phyloP scores from a whole-genome alignment of 129 eudicot genomes.

The Tanacetum coccineum region DNA sequence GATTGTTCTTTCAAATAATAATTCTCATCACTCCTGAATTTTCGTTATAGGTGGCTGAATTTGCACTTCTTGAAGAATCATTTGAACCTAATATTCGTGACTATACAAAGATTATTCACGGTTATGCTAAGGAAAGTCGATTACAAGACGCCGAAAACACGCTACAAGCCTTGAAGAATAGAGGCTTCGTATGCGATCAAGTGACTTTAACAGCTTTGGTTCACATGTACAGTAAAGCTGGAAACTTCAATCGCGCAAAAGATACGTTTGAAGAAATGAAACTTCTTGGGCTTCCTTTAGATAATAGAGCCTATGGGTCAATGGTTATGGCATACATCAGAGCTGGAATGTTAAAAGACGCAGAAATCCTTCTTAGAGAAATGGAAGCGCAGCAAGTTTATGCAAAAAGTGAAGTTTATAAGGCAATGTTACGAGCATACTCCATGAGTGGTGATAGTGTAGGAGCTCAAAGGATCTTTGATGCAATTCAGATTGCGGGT shows the following conservation, averaged over 20 bases:
- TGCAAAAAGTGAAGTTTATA: slow-evolving; percentile 87
- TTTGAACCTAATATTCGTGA: slow-evolving; percentile 87
- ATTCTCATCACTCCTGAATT: background rate
- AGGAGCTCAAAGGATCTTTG: slow-evolving; percentile 87
- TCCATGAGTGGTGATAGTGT: slow-evolving; percentile 78
- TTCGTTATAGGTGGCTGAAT: slow-evolving; percentile 55
- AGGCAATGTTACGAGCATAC: slow-evolving; percentile 80
- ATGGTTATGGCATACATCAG: slow-evolving; percentile 92
- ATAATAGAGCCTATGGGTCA: slow-evolving; percentile 78
- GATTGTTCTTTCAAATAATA: background rate
- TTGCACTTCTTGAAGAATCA: slow-evolving; percentile 71
- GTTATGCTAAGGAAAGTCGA: slow-evolving; percentile 61
- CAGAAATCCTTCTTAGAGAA: slow-evolving; percentile 56
- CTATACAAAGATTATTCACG: slow-evolving; percentile 81
- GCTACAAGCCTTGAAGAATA: slow-evolving; percentile 55
- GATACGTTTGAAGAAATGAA: slow-evolving; percentile 72
- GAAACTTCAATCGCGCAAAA: slow-evolving; percentile 67
- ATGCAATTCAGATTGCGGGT: slow-evolving; percentile 76
- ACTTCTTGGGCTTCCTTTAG: slow-evolving; percentile 57
- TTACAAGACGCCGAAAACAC: slow-evolving; percentile 67
- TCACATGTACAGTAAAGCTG: slow-evolving; percentile 95
- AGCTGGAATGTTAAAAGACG: slow-evolving; percentile 60
- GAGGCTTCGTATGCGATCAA: slow-evolving; percentile 70
- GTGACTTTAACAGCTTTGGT: slow-evolving; percentile 76
- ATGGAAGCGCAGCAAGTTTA: slow-evolving; percentile 68